phyloP scores from a whole-genome alignment of 805 yeast species.

The Metschnikowia arizonensis region DNA sequence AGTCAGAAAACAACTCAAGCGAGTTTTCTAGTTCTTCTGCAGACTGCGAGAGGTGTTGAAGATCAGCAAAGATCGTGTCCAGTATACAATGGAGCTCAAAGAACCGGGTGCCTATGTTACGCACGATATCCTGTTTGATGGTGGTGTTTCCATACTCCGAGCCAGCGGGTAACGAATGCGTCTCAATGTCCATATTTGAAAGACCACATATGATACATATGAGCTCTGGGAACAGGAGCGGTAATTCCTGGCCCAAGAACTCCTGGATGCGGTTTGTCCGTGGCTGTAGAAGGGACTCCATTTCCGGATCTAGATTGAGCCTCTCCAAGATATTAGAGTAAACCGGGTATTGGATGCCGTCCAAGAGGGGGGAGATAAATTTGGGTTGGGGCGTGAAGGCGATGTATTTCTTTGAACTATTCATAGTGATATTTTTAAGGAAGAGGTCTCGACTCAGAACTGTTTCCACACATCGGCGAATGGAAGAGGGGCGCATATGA shows the following conservation, averaged over 20 bases:
- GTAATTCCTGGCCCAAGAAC: conserved; percentile 25
- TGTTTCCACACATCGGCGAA: conserved; percentile 10
- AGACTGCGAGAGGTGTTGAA: conserved; percentile 28
- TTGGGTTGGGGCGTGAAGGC: not conserved
- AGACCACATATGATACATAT: conserved; percentile 29
- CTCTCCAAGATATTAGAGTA: conserved; percentile 9
- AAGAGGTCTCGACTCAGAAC: conserved; percentile 26
- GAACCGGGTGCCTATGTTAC: conserved; percentile 25
- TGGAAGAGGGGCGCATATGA: not conserved
- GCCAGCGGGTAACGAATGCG: conserved; percentile 9
- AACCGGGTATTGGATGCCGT: not conserved
- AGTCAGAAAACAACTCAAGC: conserved; percentile 20
- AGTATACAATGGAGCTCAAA: conserved; percentile 23
- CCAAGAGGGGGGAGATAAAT: not conserved
- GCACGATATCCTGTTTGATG: conserved; percentile 17
- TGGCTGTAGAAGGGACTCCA: conserved; percentile 8
- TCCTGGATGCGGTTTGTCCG: conserved; percentile 20
- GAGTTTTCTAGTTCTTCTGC: conserved; percentile 25
- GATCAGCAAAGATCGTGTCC: conserved; percentile 27
- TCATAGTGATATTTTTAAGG: conserved; percentile 10
- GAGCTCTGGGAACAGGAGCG: conserved; percentile 25
- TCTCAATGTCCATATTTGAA: conserved; percentile 19
- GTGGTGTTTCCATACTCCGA: conserved; percentile 7
- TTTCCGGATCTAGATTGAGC: conserved; percentile 9
- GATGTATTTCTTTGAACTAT: conserved; percentile 11